Base-by-base conservation (phyloP, 2,329 filamentous ascomycete species). In the Scedosporium aurantiacum region DNA sequence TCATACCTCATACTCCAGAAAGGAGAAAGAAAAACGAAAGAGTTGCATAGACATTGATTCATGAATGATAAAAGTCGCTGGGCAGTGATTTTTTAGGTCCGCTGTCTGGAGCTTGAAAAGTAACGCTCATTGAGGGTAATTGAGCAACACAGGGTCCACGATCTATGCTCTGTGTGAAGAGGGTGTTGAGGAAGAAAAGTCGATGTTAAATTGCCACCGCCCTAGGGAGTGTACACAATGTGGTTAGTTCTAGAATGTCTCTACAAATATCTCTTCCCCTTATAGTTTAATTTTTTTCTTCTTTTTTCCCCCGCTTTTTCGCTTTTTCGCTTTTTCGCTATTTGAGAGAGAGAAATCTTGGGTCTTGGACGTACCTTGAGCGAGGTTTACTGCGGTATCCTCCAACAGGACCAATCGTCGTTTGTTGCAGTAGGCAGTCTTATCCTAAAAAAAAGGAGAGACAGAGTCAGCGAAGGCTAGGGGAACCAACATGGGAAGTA, bases 341-440 rank as follows among this genome's bases (percentile, higher is more conserved):
- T 4, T 37, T 37, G 8, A 21, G 18, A 54, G 50, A 7, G 23
- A 6, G 16, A 8, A 23, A 54, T 28, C 4, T 21, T 18, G 2
- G 5, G 23, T 6, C n/a, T 47, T 47, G 2, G 18, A 62, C 65
- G 43, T 80, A 94, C 93, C 89, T 71, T 90, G 86, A 67, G 89
- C 91, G 60, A 99, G 78, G 68, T 96, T 96, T 66, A 96, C 89
- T 0, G 94, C 94, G 2, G 94, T 97, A 68, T 97, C 91, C 61
- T 91, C 90, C 21, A 99, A 79, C 8, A 99, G 73, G 65, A 97
- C 97, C 25, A 97, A 82, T 54, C 94, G 83, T 60, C 94, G 83
- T 74, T 94, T 93, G 73, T 90, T 96, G 77, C 95, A 99, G 73
- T 99, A 99, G 0, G 91, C 85, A 3, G 93, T 99, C 81, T 97